A percentile compares a stretch with the other conserved stretches of the same genome.
Conservation (phyloP, 2,329 filamentous ascomycete species). For the Dryadomyces sulphureus region DNA sequence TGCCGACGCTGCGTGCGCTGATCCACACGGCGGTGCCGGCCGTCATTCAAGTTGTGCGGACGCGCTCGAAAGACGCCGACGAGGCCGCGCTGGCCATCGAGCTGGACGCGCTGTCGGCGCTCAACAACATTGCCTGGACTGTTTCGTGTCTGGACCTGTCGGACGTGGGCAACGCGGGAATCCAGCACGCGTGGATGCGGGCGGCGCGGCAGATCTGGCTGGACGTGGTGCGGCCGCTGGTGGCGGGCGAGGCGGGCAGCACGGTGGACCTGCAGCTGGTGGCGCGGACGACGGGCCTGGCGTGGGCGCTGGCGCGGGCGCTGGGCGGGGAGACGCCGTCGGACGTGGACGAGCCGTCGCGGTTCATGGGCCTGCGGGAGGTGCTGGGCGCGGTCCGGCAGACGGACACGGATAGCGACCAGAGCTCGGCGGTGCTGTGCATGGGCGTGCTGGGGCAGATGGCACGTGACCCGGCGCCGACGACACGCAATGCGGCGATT, state of each 20-base stretch:
- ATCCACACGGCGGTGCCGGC: conserved; percentile 30
- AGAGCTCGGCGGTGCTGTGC: conserved; percentile 49
- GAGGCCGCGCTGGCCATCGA: conserved; percentile 30
- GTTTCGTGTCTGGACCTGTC: conserved; percentile 46
- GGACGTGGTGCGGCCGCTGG: conserved; percentile 37
- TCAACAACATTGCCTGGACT: conserved; percentile 57
- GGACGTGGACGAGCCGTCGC: conserved; percentile 38
- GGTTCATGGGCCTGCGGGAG: conserved; percentile 51
- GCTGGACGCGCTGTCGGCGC: conserved; percentile 38
- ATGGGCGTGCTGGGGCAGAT: conserved; percentile 52
- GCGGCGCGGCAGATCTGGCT: conserved; percentile 42
- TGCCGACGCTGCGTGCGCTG: conserved; percentile 37
- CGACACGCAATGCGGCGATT: conserved; percentile 44
- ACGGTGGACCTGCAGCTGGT: conserved; percentile 17
- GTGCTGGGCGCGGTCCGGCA: conserved; percentile 21
- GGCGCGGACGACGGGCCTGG: conserved; percentile 33
- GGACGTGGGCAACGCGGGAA: conserved; percentile 33
- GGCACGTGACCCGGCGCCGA: conserved; percentile 37
- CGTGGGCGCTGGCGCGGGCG: conserved; percentile 48
- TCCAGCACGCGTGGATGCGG: conserved; percentile 39
- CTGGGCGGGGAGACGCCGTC: conserved; percentile 34
- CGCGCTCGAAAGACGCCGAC: conserved; percentile 19
- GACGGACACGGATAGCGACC: conserved; percentile 36
- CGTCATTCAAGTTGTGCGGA: conserved; percentile 30
- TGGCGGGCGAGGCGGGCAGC: conserved; percentile 46